These are phyloP conservation scores for Ilyonectria destructans DNA, from an alignment of 2,329 filamentous ascomycete species.

Conservation along the genomic window DNA sequence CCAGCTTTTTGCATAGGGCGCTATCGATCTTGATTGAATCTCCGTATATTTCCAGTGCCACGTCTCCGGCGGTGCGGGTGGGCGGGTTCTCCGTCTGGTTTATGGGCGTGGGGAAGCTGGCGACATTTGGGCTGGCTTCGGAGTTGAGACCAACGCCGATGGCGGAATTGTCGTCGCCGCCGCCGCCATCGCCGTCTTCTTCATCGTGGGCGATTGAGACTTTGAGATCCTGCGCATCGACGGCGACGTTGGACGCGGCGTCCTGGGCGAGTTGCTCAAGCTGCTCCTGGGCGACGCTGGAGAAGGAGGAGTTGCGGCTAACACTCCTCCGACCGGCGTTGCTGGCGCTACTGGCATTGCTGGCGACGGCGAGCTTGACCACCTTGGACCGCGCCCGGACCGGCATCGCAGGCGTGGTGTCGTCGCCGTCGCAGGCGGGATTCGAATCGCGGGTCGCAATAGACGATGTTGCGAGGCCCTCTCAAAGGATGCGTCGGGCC, in stretches of 20 bases:
- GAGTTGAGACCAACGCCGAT: constrained; percentile 14
- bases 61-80: constrained; percentile 60
- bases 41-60: constrained; percentile 66
- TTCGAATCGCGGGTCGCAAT: background rate
- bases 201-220: background rate
- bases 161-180: constrained; percentile 5
- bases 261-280: constrained; percentile 49
- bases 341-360: background rate
- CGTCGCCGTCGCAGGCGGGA: background rate
- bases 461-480: background rate
- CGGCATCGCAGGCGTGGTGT: constrained; percentile 37
- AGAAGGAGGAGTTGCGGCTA: constrained; percentile 38
- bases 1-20: constrained; percentile 69
- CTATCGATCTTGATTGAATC: constrained; percentile 65
- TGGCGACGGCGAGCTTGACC: constrained; percentile 55
- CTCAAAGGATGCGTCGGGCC: background rate
- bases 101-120: background rate
- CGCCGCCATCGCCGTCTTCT: constrained; percentile 1
- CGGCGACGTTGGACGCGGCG: constrained; percentile 10
- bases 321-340: constrained; percentile 9
- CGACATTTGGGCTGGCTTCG: background rate
- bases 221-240: background rate
- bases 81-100: background rate
- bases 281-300: constrained; percentile 49
- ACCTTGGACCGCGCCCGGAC: constrained; percentile 62